phyloP scores from a whole-genome alignment of 345 rosid species.

The Gossypium australe region DNA sequence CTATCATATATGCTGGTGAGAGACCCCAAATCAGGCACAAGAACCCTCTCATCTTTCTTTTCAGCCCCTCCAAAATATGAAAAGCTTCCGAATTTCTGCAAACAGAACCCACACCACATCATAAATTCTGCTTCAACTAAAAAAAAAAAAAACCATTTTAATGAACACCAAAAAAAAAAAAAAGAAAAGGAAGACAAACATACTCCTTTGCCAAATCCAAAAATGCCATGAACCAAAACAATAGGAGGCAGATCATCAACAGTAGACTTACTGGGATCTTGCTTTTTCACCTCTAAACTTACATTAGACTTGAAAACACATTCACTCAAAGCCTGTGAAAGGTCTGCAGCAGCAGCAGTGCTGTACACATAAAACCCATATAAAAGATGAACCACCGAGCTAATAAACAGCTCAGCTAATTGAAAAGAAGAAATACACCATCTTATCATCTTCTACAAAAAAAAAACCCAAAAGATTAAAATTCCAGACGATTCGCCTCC shows the following conservation, averaged over 20 bases:
- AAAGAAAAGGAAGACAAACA: background rate
- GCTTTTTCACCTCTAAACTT: constrained; percentile 35
- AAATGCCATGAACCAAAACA: constrained; percentile 94
- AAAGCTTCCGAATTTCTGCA: constrained; percentile 76
- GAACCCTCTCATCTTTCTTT: constrained; percentile 91
- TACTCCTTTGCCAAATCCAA: constrained; percentile 99
- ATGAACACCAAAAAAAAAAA: background rate
- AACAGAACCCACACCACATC: background rate
- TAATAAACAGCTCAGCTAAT: constrained; percentile 71
- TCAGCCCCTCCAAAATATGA: constrained; percentile 98
- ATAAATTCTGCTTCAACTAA: constrained; percentile 9
- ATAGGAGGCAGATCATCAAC: constrained; percentile 66
- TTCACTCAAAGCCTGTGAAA: constrained; percentile 52
- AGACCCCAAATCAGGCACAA: constrained; percentile 98
- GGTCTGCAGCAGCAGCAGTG: constrained; percentile 89
- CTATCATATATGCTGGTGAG: constrained; percentile 88
- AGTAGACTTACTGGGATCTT: constrained; percentile 18
- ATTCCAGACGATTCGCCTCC: constrained; percentile 11
- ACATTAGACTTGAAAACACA: constrained; percentile 46
- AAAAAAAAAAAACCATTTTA: background rate
- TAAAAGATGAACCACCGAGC: constrained; percentile 66
- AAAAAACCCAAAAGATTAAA: background rate
- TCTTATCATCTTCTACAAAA: constrained; percentile 46
- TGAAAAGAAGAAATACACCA: constrained; percentile 61
- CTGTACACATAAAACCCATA: constrained; percentile 85